Percentiles rank a stretch among this genome's conserved stretches.
These are phyloP conservation scores for Colletotrichum magnum DNA, from an alignment of 2,329 filamentous ascomycete genomes.

Conservation along the genomic window DNA sequence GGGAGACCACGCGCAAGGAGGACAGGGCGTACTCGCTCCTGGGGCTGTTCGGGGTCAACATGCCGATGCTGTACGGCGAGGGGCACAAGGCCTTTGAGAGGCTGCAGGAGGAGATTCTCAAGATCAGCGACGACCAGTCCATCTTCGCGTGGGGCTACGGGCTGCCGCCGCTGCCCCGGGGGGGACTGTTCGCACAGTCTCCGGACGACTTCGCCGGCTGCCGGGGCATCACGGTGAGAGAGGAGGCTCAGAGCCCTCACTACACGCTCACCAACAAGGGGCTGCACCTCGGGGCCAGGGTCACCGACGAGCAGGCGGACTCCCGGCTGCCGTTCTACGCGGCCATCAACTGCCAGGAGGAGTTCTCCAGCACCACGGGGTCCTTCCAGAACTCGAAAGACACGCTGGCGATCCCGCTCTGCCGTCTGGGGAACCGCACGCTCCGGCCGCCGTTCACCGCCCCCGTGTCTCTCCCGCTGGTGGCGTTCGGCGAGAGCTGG, in stretches of 20 bases:
- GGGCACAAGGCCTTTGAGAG: constrained; percentile 45
- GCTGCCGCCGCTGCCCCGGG: constrained; percentile 27
- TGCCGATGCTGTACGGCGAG: constrained; percentile 48
- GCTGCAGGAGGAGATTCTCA: constrained; percentile 37
- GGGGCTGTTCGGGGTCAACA: constrained; percentile 48
- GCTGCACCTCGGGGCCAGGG: neutral
- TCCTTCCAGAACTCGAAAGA: no score
- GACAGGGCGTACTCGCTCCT: constrained; percentile 48
- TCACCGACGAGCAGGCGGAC: neutral
- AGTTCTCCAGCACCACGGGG: neutral
- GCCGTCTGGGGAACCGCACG: no score
- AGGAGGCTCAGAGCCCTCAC: neutral
- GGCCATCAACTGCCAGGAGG: neutral
- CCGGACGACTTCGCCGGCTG: constrained; percentile 22
- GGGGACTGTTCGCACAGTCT: constrained; percentile 33
- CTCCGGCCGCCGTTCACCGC: no score
- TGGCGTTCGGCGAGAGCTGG: no score
- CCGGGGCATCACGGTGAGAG: no score
- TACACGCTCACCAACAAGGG: neutral
- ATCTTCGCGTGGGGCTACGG: constrained; percentile 41
- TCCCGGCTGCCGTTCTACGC: neutral
- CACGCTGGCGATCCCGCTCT: no score
- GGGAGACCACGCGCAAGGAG: constrained; percentile 43
- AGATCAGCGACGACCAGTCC: constrained; percentile 10
- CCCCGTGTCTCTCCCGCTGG: neutral